phyloP scores from a whole-genome alignment of 495 filamentous ascomycete species.

The Neurospora tetraspora region DNA sequence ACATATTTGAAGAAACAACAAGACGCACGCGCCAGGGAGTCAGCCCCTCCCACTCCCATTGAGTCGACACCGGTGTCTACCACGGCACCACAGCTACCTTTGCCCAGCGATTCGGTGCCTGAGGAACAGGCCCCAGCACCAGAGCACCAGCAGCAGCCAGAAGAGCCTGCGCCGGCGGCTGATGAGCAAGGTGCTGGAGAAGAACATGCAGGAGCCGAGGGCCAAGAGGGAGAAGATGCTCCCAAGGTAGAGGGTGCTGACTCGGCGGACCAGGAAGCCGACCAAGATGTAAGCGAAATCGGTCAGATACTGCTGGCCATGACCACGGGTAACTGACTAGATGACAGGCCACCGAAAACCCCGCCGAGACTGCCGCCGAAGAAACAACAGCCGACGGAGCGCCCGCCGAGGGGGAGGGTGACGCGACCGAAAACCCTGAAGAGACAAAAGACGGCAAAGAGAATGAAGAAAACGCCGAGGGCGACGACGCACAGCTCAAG shows the following conservation, averaged over 20 bases:
- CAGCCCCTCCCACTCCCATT: conserved; percentile 35
- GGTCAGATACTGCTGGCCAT: background rate
- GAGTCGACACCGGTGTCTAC: conserved; percentile 21
- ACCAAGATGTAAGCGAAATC: background rate
- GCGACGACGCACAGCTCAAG: conserved; percentile 23
- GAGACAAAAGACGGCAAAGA: conserved; percentile 9
- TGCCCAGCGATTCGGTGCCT: background rate
- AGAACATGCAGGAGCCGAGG: conserved; percentile 9
- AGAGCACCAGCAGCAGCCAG: background rate
- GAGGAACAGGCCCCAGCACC: background rate
- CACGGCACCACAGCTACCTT: conserved; percentile 6
- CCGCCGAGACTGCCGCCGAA: background rate
- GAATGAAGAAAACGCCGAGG: conserved; percentile 17
- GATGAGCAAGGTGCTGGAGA: conserved; percentile 4
- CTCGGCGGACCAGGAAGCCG: background rate
- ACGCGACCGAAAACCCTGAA: background rate
- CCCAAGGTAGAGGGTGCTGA: background rate
- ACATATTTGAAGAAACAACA: conserved; percentile 81
- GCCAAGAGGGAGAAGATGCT: conserved; percentile 17
- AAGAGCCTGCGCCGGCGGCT: background rate
- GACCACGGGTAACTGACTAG: background rate
- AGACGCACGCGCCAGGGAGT: conserved; percentile 42
- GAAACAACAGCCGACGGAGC: background rate
- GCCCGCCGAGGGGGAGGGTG: background rate
- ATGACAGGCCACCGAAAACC: background rate